These are phyloP conservation scores for Cairneyella variabilis DNA, from an alignment of 495 filamentous ascomycete species.

Conservation along the genomic window DNA sequence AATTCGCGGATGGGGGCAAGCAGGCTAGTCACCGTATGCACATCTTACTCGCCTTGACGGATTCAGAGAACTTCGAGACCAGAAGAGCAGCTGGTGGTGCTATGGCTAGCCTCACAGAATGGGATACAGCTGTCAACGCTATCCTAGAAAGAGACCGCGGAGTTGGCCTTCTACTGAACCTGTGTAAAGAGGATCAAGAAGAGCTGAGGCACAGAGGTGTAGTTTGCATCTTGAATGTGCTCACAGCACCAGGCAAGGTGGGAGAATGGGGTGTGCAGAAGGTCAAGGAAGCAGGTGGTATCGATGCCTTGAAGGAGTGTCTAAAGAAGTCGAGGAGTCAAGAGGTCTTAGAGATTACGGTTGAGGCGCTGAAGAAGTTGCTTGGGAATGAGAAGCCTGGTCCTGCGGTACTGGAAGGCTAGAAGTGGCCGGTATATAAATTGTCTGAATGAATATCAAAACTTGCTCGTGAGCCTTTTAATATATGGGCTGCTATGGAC, in stretches of 20 bases:
- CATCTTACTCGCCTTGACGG: constrained; percentile 79
- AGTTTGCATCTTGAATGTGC: constrained; percentile 67
- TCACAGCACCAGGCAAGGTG: constrained; percentile 45
- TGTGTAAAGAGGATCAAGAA: constrained; percentile 74
- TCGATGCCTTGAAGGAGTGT: constrained; percentile 58
- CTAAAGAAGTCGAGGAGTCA: constrained; percentile 60
- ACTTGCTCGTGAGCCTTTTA: no score
- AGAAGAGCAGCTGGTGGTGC: constrained; percentile 84
- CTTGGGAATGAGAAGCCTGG: constrained; percentile 12
- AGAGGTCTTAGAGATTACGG: constrained; percentile 59
- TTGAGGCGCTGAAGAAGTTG: constrained; percentile 31
- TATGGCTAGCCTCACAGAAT: constrained; percentile 76
- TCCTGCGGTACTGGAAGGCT: constrained; percentile 7
- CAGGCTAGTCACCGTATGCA: constrained; percentile 70
- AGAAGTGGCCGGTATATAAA: no score
- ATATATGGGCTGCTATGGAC: no score
- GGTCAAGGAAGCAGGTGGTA: constrained; percentile 48
- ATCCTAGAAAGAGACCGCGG: constrained; percentile 67
- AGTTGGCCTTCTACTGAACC: constrained; percentile 61
- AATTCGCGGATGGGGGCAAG: constrained; percentile 68
- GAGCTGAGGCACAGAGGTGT: constrained; percentile 74
- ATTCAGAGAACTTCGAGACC: constrained; percentile 76
- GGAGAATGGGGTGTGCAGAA: constrained; percentile 38
- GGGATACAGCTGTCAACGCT: constrained; percentile 64
- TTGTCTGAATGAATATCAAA: no score